Evolutionary conservation across 192 early-diverging fungal species (phyloP).

Genomic region (Coemansia sp.): DNA sequence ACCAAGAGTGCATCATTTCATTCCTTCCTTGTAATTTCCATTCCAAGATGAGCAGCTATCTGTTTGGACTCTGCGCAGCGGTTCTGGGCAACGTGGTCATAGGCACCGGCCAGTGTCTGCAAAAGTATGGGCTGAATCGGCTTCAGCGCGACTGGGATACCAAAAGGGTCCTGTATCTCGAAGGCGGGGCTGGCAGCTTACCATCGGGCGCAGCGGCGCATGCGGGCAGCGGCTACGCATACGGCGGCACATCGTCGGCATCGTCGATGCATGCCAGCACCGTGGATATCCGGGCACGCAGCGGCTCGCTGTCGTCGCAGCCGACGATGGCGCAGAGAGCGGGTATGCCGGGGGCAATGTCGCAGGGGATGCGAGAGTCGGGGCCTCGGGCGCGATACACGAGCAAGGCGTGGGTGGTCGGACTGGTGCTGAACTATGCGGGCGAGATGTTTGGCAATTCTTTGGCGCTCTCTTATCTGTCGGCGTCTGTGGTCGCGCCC

Average conservation of each 20-base stretch:
- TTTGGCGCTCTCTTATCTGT: slow-evolving; percentile 50
- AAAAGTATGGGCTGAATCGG: slow-evolving; percentile 46
- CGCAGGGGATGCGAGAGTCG: too few relatives aligned
- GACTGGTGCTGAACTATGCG: slow-evolving; percentile 45
- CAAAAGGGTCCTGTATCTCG: slow-evolving; percentile 15
- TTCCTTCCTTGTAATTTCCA: background rate
- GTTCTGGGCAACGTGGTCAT: slow-evolving; percentile 50
- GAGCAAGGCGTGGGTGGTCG: slow-evolving; percentile 38
- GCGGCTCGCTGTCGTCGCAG: slow-evolving; percentile 9
- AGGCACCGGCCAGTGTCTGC: slow-evolving; percentile 50
- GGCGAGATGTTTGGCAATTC: slow-evolving; percentile 53
- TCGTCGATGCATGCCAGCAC: slow-evolving; percentile 8
- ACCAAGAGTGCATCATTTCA: too few relatives aligned
- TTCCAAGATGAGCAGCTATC: slow-evolving; percentile 25
- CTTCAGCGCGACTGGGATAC: slow-evolving; percentile 43
- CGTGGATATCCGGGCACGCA: slow-evolving; percentile 28
- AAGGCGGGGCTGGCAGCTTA: slow-evolving; percentile 9
- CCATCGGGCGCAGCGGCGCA: background rate
- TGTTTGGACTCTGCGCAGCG: slow-evolving; percentile 42
- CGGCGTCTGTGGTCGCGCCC: slow-evolving; percentile 47
- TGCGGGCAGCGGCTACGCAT: background rate
- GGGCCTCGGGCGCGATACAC: slow-evolving; percentile 36
- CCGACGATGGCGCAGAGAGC: background rate
- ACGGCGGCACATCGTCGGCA: background rate
- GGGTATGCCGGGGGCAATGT: background rate